These are phyloP conservation scores for Boletus edulis DNA, from an alignment of 768 basidiomycete genomes.

Conservation along the genomic window DNA sequence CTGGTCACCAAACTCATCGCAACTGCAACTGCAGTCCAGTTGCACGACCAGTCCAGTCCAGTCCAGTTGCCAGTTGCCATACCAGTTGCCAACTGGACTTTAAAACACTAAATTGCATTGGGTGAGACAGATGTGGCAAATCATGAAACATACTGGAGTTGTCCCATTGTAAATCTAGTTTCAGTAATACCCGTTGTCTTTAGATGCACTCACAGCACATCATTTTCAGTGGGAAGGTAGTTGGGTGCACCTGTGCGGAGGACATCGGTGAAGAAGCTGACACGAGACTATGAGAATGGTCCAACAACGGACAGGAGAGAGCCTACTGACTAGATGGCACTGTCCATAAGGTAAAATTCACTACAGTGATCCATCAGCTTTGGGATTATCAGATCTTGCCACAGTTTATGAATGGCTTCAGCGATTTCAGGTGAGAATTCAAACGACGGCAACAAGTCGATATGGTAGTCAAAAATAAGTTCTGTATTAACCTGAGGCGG, in stretches of 20 bases:
- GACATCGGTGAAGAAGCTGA: constrained; percentile 83
- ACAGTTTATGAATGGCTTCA: constrained; percentile 63
- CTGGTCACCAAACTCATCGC: too few species aligned
- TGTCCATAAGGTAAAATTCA: constrained; percentile 94
- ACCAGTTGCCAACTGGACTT: too few species aligned
- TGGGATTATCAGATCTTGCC: constrained; percentile 63
- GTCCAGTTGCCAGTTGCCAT: too few species aligned
- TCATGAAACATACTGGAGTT: too few species aligned
- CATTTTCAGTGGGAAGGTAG: constrained; percentile 85
- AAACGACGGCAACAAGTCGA: constrained; percentile 40
- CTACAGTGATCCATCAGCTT: constrained; percentile 54
- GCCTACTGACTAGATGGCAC: constrained; percentile 73
- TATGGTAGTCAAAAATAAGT: constrained; percentile 57
- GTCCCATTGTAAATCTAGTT: constrained; percentile 28
- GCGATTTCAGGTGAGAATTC: constrained; percentile 62
- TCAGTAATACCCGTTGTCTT: constrained; percentile 92
- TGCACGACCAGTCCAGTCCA: too few species aligned
- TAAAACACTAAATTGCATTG: too few species aligned
- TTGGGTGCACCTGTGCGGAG: constrained; percentile 75
- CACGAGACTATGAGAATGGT: background rate
- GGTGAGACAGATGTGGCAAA: too few species aligned
- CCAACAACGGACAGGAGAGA: background rate
- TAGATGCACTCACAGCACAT: constrained; percentile 83
- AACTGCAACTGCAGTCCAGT: too few species aligned
- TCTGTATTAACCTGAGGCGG: constrained; percentile 45